Conservation (phyloP, 73 alveolate species). For the Paramecium pentaurelia region DNA sequence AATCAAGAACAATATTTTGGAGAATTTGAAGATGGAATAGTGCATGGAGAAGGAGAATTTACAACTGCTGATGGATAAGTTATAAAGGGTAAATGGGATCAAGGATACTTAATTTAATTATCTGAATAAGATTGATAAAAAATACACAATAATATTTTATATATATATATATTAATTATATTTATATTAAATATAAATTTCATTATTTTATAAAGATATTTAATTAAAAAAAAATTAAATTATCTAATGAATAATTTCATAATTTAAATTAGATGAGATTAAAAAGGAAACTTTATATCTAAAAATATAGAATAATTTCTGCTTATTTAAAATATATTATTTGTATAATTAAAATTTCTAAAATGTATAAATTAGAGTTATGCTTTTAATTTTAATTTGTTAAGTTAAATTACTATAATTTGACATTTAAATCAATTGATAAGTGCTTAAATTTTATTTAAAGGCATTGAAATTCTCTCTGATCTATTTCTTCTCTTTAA, state of each 20-base stretch:
- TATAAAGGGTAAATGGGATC: background rate
- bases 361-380: background rate
- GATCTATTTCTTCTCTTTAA: constrained; percentile 54
- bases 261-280: too few relatives aligned
- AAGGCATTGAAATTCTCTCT: constrained; percentile 23
- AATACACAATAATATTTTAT: background rate
- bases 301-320: too few relatives aligned
- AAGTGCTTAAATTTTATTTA: background rate
- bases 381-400: background rate
- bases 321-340: too few relatives aligned
- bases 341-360: too few relatives aligned
- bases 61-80: background rate
- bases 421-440: background rate
- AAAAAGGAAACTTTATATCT: too few relatives aligned
- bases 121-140: background rate
- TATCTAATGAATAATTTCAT: too few relatives aligned
- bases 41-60: constrained; percentile 30
- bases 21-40: constrained; percentile 5
- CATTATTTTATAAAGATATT: background rate
- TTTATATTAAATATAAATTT: too few relatives aligned
- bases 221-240: too few relatives aligned
- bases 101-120: background rate
- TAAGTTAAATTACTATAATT: background rate
- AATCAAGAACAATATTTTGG: background rate
- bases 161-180: too few relatives aligned